Conservation (phyloP, 1,284 basidiomycete species). For the Clitocybe nebularis region DNA sequence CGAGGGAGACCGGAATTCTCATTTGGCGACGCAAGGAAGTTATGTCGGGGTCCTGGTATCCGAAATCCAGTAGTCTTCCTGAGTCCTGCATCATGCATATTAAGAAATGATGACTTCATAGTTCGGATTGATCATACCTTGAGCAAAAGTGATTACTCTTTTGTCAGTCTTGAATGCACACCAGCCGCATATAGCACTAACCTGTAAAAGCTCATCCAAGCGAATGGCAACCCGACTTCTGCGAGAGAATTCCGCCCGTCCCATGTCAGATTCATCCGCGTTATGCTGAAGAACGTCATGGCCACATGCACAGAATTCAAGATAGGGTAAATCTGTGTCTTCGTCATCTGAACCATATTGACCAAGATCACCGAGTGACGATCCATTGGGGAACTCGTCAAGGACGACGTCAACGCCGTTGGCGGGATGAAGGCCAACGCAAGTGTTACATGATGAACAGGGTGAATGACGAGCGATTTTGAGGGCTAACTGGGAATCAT, state of each 20-base stretch:
- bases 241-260: slow-evolving; percentile 60
- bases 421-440: slow-evolving; percentile 67
- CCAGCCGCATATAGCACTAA: slow-evolving; percentile 28
- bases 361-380: slow-evolving; percentile 47
- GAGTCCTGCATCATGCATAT: slow-evolving; percentile 50
- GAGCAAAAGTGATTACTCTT: not conserved
- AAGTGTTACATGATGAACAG: slow-evolving; percentile 57
- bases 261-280: slow-evolving; percentile 56
- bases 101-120: too few relatives aligned
- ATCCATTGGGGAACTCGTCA: slow-evolving; percentile 45
- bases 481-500: slow-evolving; percentile 48
- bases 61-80: slow-evolving; percentile 73
- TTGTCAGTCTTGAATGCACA: not conserved
- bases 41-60: slow-evolving; percentile 69
- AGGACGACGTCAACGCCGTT: slow-evolving; percentile 51
- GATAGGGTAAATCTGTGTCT: slow-evolving; percentile 50
- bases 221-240: slow-evolving; percentile 76
- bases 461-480: slow-evolving; percentile 74
- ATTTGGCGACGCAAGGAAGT: slow-evolving; percentile 73
- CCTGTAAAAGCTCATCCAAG: slow-evolving; percentile 83
- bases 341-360: slow-evolving; percentile 69
- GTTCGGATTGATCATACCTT: not conserved
- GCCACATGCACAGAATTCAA: slow-evolving; percentile 71
- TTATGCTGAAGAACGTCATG: slow-evolving; percentile 70
- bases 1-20: slow-evolving; percentile 44